Evolutionary conservation across 2,329 filamentous ascomycete species (phyloP).

Genomic region (Ceratocystis papillata): DNA sequence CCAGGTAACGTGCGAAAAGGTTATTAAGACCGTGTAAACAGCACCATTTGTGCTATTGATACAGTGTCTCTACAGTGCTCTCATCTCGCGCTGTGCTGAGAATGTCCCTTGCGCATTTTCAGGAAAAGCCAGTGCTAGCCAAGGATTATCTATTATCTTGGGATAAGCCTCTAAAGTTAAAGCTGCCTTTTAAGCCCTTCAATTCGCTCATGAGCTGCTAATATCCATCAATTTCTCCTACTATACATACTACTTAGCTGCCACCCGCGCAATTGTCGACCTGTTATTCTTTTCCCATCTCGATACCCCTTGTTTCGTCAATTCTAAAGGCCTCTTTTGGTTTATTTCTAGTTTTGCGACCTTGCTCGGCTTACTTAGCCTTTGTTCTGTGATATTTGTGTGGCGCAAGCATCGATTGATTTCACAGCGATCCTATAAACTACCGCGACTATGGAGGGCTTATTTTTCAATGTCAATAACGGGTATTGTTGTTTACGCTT

Average conservation of each 20-base stretch:
- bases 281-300: background rate
- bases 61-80: conserved; percentile 12
- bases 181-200: conserved; percentile 4
- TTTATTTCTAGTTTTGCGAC: background rate
- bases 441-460: conserved; percentile 62
- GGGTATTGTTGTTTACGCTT: conserved; percentile 46
- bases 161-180: conserved; percentile 15
- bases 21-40: background rate
- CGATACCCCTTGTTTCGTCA: background rate
- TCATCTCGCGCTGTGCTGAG: background rate
- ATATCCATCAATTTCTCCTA: conserved; percentile 2
- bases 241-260: background rate
- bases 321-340: background rate
- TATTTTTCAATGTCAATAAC: conserved; percentile 89
- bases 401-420: conserved; percentile 10
- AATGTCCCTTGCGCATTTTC: conserved; percentile 12
- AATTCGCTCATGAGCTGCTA: conserved; percentile 6
- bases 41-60: background rate
- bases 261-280: background rate
- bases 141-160: conserved; percentile 5
- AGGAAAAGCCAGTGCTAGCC: background rate
- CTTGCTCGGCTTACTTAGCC: background rate
- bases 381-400: conserved; percentile 7
- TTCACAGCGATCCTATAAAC: conserved; percentile 24
- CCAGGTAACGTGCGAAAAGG: no score